phyloP scores from a whole-genome alignment of 495 filamentous ascomycete species.

The Xylaria sp. region DNA sequence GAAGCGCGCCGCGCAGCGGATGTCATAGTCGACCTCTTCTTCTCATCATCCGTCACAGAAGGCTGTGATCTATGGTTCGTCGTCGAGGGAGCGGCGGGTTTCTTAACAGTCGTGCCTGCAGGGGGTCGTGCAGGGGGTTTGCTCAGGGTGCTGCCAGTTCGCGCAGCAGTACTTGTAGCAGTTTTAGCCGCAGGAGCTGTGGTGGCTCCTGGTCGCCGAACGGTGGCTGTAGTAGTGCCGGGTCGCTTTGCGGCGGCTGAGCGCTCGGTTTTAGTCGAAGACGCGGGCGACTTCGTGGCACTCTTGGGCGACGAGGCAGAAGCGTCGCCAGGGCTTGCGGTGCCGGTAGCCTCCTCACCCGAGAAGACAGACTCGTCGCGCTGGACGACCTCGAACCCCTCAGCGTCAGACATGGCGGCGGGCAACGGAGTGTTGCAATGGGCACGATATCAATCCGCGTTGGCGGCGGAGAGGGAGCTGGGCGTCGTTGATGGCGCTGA shows the following conservation, averaged over 20 bases:
- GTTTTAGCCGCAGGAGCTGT: conserved; percentile 47
- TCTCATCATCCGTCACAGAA: conserved; percentile 57
- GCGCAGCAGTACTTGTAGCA: conserved; percentile 46
- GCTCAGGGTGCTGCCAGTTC: conserved; percentile 43
- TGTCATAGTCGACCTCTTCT: conserved; percentile 48
- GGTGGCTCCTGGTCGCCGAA: conserved; percentile 42
- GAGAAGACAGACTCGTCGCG: conserved; percentile 47
- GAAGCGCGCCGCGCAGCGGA: conserved; percentile 52
- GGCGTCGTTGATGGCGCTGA: conserved; percentile 31
- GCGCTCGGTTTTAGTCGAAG: conserved; percentile 38
- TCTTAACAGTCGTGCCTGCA: conserved; percentile 42
- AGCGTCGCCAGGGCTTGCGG: conserved; percentile 30
- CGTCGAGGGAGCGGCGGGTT: conserved; percentile 44
- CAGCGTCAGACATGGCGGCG: conserved; percentile 53
- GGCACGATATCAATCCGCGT: conserved; percentile 28
- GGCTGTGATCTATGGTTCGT: conserved; percentile 49
- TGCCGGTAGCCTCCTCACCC: conserved; percentile 40
- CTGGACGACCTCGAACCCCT: conserved; percentile 50
- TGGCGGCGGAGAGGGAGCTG: conserved; percentile 15
- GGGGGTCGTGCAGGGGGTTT: conserved; percentile 50
- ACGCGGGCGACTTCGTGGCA: conserved; percentile 40
- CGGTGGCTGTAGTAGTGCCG: conserved; percentile 35
- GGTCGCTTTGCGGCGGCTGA: conserved; percentile 41
- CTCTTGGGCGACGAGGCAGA: conserved; percentile 40
- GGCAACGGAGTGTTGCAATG: conserved; percentile 20